Percentiles rank a stretch among this genome's conserved stretches.
These are phyloP conservation scores for Vitis rotundifolia DNA, from an alignment of 164 flowering plant genomes.

Conservation along the genomic window DNA sequence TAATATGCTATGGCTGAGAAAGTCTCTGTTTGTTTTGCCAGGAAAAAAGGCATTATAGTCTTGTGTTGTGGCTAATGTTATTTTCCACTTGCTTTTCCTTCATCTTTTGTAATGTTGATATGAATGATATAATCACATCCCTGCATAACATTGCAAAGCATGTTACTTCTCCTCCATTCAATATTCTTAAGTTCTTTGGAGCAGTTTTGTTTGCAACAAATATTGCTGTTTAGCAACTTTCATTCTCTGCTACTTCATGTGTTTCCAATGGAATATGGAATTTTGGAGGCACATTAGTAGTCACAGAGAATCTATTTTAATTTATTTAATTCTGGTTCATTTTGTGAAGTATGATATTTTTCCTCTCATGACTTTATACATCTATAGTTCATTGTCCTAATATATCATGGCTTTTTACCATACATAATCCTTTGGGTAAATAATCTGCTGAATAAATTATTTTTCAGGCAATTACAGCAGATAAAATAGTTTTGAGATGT, in stretches of 20 bases:
- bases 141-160: too few species aligned
- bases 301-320: background rate
- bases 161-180: too few species aligned
- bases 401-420: background rate
- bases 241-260: background rate
- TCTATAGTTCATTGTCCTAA: too few species aligned
- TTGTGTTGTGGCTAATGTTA: too few species aligned
- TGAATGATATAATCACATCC: too few species aligned
- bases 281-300: background rate
- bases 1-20: too few species aligned
- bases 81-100: too few species aligned
- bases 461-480: constrained; percentile 25
- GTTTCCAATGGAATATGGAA: background rate
- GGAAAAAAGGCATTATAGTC: too few species aligned
- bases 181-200: background rate
- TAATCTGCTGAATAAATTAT: too few species aligned
- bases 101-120: too few species aligned
- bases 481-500: constrained; percentile 18
- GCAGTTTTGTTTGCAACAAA: background rate
- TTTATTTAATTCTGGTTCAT: background rate
- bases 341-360: background rate
- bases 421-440: background rate
- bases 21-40: too few species aligned
- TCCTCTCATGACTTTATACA: too few species aligned
- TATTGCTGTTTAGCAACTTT: background rate